phyloP scores from a whole-genome alignment of 805 yeast genomes.

The Zygosaccharomyces lentus region DNA sequence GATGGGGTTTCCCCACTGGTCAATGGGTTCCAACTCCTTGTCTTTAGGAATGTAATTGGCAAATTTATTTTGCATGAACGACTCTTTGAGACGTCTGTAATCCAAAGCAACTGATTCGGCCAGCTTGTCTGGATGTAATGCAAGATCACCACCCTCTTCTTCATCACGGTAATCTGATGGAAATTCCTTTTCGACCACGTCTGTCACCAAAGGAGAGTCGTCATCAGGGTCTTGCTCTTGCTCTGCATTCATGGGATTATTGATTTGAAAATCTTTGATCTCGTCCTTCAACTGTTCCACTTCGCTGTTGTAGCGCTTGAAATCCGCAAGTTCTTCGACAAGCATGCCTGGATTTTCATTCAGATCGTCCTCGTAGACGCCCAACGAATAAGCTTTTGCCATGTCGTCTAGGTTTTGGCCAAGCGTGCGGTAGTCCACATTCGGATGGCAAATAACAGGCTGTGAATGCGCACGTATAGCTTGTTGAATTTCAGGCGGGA shows the following conservation, averaged over 20 bases:
- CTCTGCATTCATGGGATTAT: conserved; percentile 14
- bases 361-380: conserved; percentile 58
- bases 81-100: conserved; percentile 52
- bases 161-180: conserved; percentile 28
- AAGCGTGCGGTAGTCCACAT: conserved; percentile 40
- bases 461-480: neutral
- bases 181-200: conserved; percentile 34
- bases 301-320: conserved; percentile 46
- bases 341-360: conserved; percentile 51
- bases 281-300: conserved; percentile 37
- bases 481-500: neutral
- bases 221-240: conserved; percentile 5
- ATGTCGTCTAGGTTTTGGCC: conserved; percentile 49
- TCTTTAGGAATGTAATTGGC: conserved; percentile 29
- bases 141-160: conserved; percentile 22
- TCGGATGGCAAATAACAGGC: conserved; percentile 14
- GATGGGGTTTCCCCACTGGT: conserved; percentile 55
- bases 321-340: conserved; percentile 50
- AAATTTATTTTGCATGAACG: conserved; percentile 43
- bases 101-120: conserved; percentile 48
- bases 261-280: conserved; percentile 23
- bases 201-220: conserved; percentile 29
- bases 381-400: conserved; percentile 58
- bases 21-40: conserved; percentile 62
- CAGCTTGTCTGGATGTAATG: conserved; percentile 33